Conservation (phyloP, 306 rosid species). For the Cicer yamashitae region DNA sequence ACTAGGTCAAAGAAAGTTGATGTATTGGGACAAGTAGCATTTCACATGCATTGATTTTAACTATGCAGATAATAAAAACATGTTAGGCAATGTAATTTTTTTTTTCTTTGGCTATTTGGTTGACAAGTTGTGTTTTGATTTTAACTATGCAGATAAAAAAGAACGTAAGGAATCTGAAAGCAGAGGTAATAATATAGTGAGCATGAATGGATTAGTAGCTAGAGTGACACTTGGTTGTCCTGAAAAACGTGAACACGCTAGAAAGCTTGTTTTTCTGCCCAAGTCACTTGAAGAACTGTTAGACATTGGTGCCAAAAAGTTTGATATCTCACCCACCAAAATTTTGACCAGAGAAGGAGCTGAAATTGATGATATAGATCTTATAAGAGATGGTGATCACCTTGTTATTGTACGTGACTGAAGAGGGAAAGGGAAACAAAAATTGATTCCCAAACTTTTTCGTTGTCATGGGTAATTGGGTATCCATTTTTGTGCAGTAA, state of each 20-base stretch:
- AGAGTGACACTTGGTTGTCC: constrained; percentile 68
- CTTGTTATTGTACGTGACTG: constrained; percentile 50
- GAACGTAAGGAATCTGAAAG: constrained; percentile 22
- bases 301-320: constrained; percentile 63
- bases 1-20: too few relatives aligned
- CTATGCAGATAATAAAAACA: not conserved
- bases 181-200: not conserved
- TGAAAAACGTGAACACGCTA: constrained; percentile 51
- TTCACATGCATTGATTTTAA: not conserved
- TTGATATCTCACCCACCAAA: constrained; percentile 52
- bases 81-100: not conserved
- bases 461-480: not conserved
- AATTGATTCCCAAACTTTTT: constrained; percentile 8
- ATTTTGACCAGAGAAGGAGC: constrained; percentile 65
- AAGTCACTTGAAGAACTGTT: constrained; percentile 57
- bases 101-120: not conserved
- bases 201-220: constrained; percentile 32
- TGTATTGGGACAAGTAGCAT: not conserved
- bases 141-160: constrained; percentile 48
- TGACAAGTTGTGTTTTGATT: constrained; percentile 16
- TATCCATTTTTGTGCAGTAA: not conserved
- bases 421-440: constrained; percentile 18
- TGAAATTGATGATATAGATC: constrained; percentile 62
- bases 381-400: constrained; percentile 72
- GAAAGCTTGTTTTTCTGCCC: constrained; percentile 66